Base-by-base conservation (phyloP, 1,139 yeast genomes). In the Debaryomyces sp. region DNA sequence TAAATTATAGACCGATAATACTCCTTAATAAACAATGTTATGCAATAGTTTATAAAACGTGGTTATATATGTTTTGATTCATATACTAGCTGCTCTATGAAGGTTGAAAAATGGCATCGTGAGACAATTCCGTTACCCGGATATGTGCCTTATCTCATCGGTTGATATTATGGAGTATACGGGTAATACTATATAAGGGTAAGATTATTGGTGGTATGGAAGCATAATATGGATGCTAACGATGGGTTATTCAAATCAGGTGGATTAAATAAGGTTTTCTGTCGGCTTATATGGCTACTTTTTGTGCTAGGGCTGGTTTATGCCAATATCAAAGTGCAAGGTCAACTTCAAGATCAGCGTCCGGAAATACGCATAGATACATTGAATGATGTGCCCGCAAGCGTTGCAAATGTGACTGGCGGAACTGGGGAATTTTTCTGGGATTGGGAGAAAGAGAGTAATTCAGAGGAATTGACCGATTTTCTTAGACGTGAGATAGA, bases 21-120 rank as follows among this genome's bases (percentile, higher is more conserved):
- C 30, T 15, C 32, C 21, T 26, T 37, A 37, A 8, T 3, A 37
- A 37, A 24, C 10, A 37, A 37, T 22, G n/a, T 15, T 37, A 10
- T 24, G 29, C 30, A 23, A 22, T 13, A 37, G 41, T 13, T 24
- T 37, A 18, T 41, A 41, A 41, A 41, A 41, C 43, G 43, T 41
- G 43, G 43, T 41, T 18, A 30, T 41, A 18, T 41, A 30, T 41
- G 22, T 39, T 39, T 27, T 41, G 43, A 30, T 30, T 37, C 17
- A 34, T 6, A 35, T 24, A 37, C 35, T 30, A 22, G 18, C 13
- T n/a, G 42, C n/a, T 18, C 12, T 27, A 26, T 26, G 42, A 21
- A 41, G 41, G 13, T 32, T 30, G 35, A 41, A 41, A 41, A 41
- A 22, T 30, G 32, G n/a, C 36, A 41, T 15, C 27, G n/a, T 21